Percentiles rank a stretch among this genome's conserved stretches.
Evolutionary conservation across 2,329 filamentous ascomycete genomes (phyloP).

Genomic region (Ceratocystis ficicola): DNA sequence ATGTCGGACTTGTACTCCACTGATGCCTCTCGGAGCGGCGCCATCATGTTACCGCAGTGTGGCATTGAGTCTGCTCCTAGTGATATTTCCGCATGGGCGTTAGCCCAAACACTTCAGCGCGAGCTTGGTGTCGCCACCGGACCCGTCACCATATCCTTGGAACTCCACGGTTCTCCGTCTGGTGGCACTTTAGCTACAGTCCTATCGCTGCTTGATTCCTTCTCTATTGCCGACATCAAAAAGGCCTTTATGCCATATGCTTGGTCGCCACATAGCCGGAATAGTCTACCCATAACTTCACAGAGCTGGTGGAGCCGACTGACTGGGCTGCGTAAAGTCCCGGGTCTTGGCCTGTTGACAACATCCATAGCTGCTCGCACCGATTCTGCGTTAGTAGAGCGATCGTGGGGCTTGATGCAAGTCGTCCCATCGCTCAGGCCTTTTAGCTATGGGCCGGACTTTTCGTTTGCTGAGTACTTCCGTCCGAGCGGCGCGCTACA

Average conservation of each 20-base stretch:
- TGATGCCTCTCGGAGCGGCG: conserved; percentile 41
- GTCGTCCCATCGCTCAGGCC: conserved; percentile 34
- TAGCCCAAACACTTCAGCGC: conserved; percentile 41
- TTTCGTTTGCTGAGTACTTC: conserved; percentile 45
- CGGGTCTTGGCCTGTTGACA: conserved; percentile 44
- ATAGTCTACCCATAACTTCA: conserved; percentile 26
- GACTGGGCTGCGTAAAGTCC: conserved; percentile 39
- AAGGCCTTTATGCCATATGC: conserved; percentile 40
- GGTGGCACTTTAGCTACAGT: conserved; percentile 59
- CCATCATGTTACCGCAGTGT: conserved; percentile 49
- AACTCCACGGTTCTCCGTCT: conserved; percentile 40
- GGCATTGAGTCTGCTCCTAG: conserved; percentile 51
- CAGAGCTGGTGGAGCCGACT: conserved; percentile 35
- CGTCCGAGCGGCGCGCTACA: conserved; percentile 39
- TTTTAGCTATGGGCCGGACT: conserved; percentile 49
- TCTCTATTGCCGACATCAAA: conserved; percentile 37
- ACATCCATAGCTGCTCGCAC: conserved; percentile 39
- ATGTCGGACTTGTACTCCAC: conserved; percentile 51
- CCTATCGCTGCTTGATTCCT: conserved; percentile 46
- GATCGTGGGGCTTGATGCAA: conserved; percentile 51
- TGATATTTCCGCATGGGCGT: conserved; percentile 45
- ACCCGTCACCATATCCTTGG: conserved; percentile 43
- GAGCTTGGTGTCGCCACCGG: conserved; percentile 38
- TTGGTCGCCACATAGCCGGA: conserved; percentile 44
- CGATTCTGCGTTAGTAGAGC: conserved; percentile 45